phyloP scores from a whole-genome alignment of 257 asterid species.

The Jacaranda copaia region DNA sequence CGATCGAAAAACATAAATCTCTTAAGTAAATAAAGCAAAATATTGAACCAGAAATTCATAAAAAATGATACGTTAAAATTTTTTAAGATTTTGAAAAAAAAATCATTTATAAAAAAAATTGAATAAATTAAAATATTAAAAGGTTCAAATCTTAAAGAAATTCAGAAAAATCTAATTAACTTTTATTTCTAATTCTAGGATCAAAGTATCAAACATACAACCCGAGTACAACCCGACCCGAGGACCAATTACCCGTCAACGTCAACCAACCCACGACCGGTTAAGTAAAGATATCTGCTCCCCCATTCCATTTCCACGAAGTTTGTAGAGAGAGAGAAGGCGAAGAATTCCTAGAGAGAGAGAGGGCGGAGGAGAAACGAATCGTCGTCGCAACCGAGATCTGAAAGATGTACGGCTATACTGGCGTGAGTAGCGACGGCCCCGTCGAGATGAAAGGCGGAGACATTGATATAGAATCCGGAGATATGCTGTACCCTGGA shows the following conservation, averaged over 20 bases:
- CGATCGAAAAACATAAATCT: too few species aligned
- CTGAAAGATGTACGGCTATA: conserved; percentile 65
- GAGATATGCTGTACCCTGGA: conserved; percentile 84
- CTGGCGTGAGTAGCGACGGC: conserved; percentile 53
- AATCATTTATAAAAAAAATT: too few species aligned
- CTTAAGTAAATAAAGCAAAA: too few species aligned
- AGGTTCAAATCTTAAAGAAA: too few species aligned
- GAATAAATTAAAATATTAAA: too few species aligned
- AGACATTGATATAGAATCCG: conserved; percentile 62
- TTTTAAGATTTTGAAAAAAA: too few species aligned
- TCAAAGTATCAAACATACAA: neutral
- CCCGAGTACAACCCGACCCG: conserved; percentile 13
- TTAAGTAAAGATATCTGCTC: neutral
- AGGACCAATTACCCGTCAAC: conserved; percentile 16
- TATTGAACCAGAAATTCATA: too few species aligned
- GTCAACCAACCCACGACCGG: conserved; percentile 23
- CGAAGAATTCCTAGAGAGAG: conserved; percentile 32
- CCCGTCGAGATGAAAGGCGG: conserved; percentile 45
- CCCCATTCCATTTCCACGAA: neutral
- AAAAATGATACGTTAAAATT: too few species aligned
- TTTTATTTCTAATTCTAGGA: too few species aligned
- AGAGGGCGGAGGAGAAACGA: conserved; percentile 25
- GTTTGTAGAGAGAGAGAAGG: conserved; percentile 20
- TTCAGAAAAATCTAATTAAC: too few species aligned
- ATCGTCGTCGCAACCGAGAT: conserved; percentile 41